These are phyloP conservation scores for Monilinia aucupariae DNA, from an alignment of 2,329 filamentous ascomycete species.

Conservation along the genomic window DNA sequence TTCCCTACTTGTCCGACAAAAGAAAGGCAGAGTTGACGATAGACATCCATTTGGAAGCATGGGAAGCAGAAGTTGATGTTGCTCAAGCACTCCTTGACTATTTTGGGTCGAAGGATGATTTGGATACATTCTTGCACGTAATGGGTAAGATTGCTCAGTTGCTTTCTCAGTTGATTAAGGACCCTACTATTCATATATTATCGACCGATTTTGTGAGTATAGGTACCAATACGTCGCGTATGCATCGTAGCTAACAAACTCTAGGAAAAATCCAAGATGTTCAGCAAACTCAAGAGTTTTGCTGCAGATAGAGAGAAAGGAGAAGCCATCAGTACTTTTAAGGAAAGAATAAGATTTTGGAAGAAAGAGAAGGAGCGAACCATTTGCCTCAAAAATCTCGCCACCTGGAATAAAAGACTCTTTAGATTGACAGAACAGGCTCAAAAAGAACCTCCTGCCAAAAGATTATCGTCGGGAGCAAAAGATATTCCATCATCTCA, in stretches of 20 bases:
- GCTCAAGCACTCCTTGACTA: constrained; percentile 4
- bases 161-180: constrained; percentile 4
- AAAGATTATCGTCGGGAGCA: background rate
- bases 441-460: background rate
- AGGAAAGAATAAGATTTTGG: constrained; percentile 8
- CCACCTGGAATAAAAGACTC: constrained; percentile 1
- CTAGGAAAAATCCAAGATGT: background rate
- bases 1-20: background rate
- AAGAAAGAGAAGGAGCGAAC: constrained; percentile 3
- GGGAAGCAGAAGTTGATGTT: background rate
- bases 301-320: background rate
- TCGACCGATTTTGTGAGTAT: background rate
- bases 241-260: background rate
- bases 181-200: background rate
- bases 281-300: background rate
- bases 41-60: background rate
- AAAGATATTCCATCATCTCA: background rate
- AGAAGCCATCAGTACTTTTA: background rate
- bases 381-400: constrained; percentile 1
- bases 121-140: background rate
- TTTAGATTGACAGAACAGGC: constrained; percentile 2
- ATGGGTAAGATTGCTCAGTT: constrained; percentile 9
- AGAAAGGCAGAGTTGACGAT: constrained; percentile 1
- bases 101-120: background rate
- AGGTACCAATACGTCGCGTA: background rate